Percentiles rank a stretch among this genome's conserved stretches.
Evolutionary conservation across 768 basidiomycete genomes (phyloP).

Genomic region (Tubosaeta brunneosetosa): DNA sequence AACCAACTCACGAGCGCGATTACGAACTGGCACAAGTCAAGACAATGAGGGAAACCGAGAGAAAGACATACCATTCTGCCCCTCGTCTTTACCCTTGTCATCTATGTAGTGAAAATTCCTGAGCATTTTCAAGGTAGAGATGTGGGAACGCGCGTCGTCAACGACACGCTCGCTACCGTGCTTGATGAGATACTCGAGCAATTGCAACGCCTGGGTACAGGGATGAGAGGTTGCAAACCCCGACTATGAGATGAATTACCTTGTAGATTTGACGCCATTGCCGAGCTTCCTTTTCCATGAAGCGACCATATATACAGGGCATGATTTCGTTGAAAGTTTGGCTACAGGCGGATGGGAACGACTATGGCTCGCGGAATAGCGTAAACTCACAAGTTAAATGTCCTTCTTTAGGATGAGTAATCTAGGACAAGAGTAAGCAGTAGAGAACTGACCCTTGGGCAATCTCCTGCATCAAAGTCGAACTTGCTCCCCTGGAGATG

Average conservation of each 20-base stretch:
- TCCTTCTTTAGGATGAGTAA: conserved; percentile 45
- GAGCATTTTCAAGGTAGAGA: conserved; percentile 96
- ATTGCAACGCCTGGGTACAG: conserved; percentile 67
- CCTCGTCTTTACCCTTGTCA: conserved; percentile 98
- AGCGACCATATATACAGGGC: conserved; percentile 91
- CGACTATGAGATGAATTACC: conserved; percentile 34
- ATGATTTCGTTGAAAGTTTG: conserved; percentile 99
- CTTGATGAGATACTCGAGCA: conserved; percentile 94
- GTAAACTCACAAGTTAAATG: conserved; percentile 87
- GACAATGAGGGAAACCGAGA: background rate
- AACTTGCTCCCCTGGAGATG: conserved; percentile 86
- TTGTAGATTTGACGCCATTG: conserved; percentile 99
- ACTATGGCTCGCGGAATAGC: background rate
- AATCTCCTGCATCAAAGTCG: conserved; percentile 97
- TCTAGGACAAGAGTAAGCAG: background rate
- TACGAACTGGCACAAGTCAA: conserved; percentile 62
- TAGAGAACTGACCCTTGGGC: conserved; percentile 76
- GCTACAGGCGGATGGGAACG: conserved; percentile 38
- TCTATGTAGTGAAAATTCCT: conserved; percentile 98
- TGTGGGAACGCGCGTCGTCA: conserved; percentile 92
- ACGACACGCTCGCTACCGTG: conserved; percentile 97
- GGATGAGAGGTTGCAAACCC: background rate
- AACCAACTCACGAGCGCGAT: conserved; percentile 89
- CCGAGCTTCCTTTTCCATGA: conserved; percentile 97
- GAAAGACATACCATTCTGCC: conserved; percentile 77